Evolutionary conservation across 2,329 filamentous ascomycete genomes (phyloP), one percentile per base, ranked within the genome.

Genomic region (Scorias spongiosa): DNA sequence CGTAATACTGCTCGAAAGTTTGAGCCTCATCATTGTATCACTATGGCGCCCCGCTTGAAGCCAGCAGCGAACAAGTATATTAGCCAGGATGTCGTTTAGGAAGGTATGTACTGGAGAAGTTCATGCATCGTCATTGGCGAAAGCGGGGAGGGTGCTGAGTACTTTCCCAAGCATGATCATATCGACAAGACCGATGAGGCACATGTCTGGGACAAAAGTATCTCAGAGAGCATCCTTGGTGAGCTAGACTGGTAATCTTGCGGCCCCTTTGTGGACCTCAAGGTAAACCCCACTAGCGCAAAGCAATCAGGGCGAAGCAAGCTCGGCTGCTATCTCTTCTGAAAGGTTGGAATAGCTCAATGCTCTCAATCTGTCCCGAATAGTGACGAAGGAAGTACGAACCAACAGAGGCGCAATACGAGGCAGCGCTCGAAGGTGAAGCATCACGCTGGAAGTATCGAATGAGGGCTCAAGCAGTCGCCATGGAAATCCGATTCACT

Each of bases 391-490:
- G 50, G 64, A 66, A 52, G 20, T 60, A 68, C 48, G 58, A 59
- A 1, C 28, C 72, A 29, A 66, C 64, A 0, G 54, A 65, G 44
- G 58, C 60, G 0, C 66, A 71, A 47, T 69, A 56, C 64, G 30
- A 54, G 55, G 1, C 63, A 71, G 51, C 68, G 72, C 46, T 65
- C 59, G 9, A 38, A 52, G 40, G 42, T 68, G 41, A 55, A 55
- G 32, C 46, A 49, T 9, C 53, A 61, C 30, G 42, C 54, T 20
- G 54, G 51, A 60, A 42, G 60, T 60, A 5, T 49, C 69, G 34
- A 59, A 67, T 39, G 48, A 57, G 32, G 61, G 53, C 5, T 68
- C 63, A 63, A 42, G 52, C 36, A 51, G 49, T 10, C 55, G 57
- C n/a, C 59, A 56, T 44, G 55, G 53, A 1, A 48, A 55, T 15